Conservation (phyloP, 352 stramenopile genomes). For the Elongisporangium senticosum region DNA sequence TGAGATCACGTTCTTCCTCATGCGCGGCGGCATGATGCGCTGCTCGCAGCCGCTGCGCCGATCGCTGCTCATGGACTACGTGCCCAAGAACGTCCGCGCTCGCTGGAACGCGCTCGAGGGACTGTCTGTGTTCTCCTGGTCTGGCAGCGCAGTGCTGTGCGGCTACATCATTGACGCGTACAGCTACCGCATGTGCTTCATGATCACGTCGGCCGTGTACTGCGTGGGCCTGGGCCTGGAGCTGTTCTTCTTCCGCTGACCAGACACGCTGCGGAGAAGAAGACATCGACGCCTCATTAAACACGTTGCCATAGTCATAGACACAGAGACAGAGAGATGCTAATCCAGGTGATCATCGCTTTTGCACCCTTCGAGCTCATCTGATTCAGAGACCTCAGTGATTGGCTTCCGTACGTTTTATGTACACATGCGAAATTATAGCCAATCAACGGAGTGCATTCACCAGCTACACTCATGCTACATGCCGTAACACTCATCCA, state of each 20-base stretch:
- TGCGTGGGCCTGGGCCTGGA: constrained; percentile 46
- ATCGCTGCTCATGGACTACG: constrained; percentile 78
- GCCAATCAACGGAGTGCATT: no score
- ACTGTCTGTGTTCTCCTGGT: constrained; percentile 79
- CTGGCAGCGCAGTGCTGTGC: constrained; percentile 65
- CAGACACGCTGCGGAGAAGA: constrained; percentile 44
- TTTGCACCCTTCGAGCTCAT: no score
- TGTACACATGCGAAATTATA: no score
- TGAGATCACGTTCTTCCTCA: no score
- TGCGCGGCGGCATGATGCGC: constrained; percentile 66
- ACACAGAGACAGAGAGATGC: no score
- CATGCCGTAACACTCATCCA: no score
- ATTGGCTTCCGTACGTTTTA: no score
- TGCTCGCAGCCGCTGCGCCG: constrained; percentile 75
- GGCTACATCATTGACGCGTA: constrained; percentile 77
- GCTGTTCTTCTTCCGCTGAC: constrained; percentile 55
- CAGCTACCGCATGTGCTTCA: constrained; percentile 71
- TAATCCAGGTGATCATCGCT: no score
- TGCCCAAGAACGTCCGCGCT: constrained; percentile 62
- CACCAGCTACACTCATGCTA: no score
- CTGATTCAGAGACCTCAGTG: no score
- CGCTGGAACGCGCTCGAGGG: constrained; percentile 75
- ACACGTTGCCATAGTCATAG: no score
- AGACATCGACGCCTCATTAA: no score
- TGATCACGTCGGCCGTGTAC: constrained; percentile 82